phyloP scores from a whole-genome alignment of 192 early-diverging fungal species.

The Pilaira anomala region DNA sequence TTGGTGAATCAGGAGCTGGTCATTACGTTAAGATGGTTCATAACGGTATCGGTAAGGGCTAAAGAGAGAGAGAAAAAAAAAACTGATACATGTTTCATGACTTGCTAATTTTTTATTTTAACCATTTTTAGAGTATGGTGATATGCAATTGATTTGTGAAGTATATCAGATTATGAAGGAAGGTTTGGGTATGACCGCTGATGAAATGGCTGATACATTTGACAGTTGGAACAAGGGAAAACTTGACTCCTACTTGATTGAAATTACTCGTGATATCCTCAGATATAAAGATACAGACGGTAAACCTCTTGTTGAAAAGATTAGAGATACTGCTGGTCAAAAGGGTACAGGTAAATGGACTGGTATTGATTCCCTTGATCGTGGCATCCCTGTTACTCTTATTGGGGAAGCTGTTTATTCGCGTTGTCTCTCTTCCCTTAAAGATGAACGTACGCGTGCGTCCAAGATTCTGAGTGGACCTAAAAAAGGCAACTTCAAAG shows the following conservation, averaged over 20 bases:
- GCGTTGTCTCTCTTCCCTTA: conserved; percentile 93
- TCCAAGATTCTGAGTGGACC: conserved; percentile 84
- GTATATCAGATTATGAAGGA: conserved; percentile 92
- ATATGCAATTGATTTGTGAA: conserved; percentile 99
- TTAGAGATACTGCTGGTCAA: conserved; percentile 95
- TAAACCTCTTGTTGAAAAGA: conserved; percentile 85
- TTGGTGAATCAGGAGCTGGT: conserved; percentile 93
- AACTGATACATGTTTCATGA: neutral
- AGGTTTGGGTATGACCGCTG: conserved; percentile 73
- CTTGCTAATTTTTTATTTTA: conserved; percentile 6
- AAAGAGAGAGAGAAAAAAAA: neutral
- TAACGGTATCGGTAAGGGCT: conserved; percentile 82
- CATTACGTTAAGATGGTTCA: conserved; percentile 99
- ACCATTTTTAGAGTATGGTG: conserved; percentile 76
- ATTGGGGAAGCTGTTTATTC: conserved; percentile 98
- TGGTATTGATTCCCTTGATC: conserved; percentile 91
- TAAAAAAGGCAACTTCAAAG: conserved; percentile 59
- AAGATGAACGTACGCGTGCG: conserved; percentile 92
- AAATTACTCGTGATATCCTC: conserved; percentile 94
- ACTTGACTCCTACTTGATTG: conserved; percentile 94
- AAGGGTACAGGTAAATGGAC: conserved; percentile 99
- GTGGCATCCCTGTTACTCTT: conserved; percentile 94
- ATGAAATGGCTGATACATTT: conserved; percentile 89
- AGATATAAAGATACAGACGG: conserved; percentile 91
- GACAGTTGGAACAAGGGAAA: conserved; percentile 96